Conservation (phyloP, 1,284 basidiomycete genomes). For the Mycena citricolor region DNA sequence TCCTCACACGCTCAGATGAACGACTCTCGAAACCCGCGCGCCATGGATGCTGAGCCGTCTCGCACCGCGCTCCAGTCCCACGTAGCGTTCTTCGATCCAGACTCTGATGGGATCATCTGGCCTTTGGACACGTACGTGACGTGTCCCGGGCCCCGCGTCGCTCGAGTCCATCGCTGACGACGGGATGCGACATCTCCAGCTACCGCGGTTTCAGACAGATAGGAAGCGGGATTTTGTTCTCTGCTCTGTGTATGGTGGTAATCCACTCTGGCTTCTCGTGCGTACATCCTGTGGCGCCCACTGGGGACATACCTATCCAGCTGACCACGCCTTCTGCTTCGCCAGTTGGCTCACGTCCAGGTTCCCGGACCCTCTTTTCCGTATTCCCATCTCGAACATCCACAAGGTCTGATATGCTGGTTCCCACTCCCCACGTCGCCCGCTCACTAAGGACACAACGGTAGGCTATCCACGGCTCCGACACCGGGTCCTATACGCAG, state of each 20-base stretch:
- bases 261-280: conserved; percentile 41
- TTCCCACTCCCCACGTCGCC: neutral
- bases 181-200: no score
- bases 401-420: conserved; percentile 33
- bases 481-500: conserved; percentile 36
- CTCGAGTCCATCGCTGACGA: no score
- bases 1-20: no score
- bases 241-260: conserved; percentile 32
- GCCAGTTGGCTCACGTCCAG: conserved; percentile 38
- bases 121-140: conserved; percentile 45
- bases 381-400: conserved; percentile 38
- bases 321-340: neutral
- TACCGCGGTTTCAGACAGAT: conserved; percentile 35
- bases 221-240: conserved; percentile 36
- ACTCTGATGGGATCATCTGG: conserved; percentile 54
- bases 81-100: conserved; percentile 49
- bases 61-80: conserved; percentile 42
- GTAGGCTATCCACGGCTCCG: conserved; percentile 44
- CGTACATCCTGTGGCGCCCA: no score
- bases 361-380: conserved; percentile 42
- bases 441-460: neutral
- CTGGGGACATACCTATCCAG: no score
- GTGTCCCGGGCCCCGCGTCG: neutral
- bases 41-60: no score
- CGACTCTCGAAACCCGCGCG: no score